Evolutionary conservation across 2,329 filamentous ascomycete species (phyloP).

Genomic region (Chrysoporthe puriensis): DNA sequence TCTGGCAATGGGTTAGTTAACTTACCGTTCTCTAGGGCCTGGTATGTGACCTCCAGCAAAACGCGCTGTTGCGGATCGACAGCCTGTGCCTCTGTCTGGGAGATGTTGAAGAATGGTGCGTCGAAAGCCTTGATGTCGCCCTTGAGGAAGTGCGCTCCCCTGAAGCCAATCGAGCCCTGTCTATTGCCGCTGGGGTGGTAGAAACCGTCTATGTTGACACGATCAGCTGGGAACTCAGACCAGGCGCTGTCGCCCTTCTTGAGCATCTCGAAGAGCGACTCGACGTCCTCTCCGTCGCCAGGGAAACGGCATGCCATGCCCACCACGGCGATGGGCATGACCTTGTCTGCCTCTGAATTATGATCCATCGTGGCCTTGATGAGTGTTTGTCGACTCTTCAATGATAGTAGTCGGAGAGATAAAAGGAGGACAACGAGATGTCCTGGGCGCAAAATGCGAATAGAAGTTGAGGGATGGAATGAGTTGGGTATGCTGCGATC

Average conservation of each 20-base stretch:
- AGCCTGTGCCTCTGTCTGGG: slow-evolving; percentile 53
- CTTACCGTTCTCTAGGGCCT: slow-evolving; percentile 54
- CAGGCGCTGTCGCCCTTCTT: slow-evolving; percentile 70
- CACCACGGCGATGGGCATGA: slow-evolving; percentile 63
- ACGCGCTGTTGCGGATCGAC: slow-evolving; percentile 59
- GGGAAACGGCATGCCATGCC: slow-evolving; percentile 70
- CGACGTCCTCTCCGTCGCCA: slow-evolving; percentile 56
- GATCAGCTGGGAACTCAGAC: slow-evolving; percentile 63
- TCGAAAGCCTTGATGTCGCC: slow-evolving; percentile 52
- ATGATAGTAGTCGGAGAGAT: not conserved
- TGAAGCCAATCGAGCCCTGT: slow-evolving; percentile 39
- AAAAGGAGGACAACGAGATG: not conserved
- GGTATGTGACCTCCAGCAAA: slow-evolving; percentile 54
- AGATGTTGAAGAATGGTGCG: slow-evolving; percentile 56
- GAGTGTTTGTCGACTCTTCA: not conserved
- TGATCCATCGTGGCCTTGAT: slow-evolving; percentile 9
- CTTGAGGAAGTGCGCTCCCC: slow-evolving; percentile 56
- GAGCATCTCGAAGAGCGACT: slow-evolving; percentile 70
- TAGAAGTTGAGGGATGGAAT: not conserved
- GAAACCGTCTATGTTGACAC: slow-evolving; percentile 70
- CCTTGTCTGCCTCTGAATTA: slow-evolving; percentile 18
- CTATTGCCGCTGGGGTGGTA: slow-evolving; percentile 68
- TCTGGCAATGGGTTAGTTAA: not conserved
- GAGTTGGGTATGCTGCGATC: not conserved
- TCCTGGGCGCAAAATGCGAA: not conserved